Percentiles rank a stretch among this genome's conserved stretches.
Conservation (phyloP, 176 grass and related monocot genomes). For the Echinochloa phyllopogon region DNA sequence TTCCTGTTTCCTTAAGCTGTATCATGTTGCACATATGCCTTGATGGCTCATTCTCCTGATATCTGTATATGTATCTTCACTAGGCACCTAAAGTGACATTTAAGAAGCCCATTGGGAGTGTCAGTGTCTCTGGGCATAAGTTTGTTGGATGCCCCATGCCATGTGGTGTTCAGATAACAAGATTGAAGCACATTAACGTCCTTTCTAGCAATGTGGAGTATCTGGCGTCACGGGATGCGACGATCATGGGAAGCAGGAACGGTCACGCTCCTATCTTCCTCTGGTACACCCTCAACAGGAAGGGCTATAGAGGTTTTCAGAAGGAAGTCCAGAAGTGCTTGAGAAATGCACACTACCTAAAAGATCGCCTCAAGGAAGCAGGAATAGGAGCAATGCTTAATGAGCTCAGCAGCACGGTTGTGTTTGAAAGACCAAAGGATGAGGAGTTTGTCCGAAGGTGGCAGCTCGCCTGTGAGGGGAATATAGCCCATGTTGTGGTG, state of each 20-base stretch:
- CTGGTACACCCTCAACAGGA: conserved; percentile 75
- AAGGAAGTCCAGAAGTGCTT: conserved; percentile 77
- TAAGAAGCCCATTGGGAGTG: conserved; percentile 83
- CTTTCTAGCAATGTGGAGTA: conserved; percentile 84
- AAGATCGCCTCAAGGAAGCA: conserved; percentile 56
- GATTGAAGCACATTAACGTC: conserved; percentile 74
- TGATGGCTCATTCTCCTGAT: conserved; percentile 19
- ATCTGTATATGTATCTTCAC: conserved; percentile 9
- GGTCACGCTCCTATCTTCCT: conserved; percentile 75
- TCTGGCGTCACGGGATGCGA: conserved; percentile 65
- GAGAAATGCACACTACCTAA: conserved; percentile 69
- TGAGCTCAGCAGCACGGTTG: conserved; percentile 78
- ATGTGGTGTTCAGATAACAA: conserved; percentile 81
- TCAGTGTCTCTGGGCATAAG: conserved; percentile 86
- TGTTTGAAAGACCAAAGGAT: conserved; percentile 81
- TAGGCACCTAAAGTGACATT: conserved; percentile 87
- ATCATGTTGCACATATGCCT: conserved; percentile 7
- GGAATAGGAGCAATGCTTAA: conserved; percentile 77
- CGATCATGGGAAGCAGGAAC: conserved; percentile 76
- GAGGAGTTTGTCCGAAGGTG: conserved; percentile 79
- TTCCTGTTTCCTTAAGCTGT: neutral
- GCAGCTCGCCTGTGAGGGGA: conserved; percentile 81
- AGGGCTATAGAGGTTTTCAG: conserved; percentile 65
- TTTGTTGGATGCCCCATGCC: conserved; percentile 95
- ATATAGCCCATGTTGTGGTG: conserved; percentile 84